A percentile compares a stretch with the other conserved stretches of the same genome.
These are phyloP conservation scores for Holtermannia corniformis DNA, from an alignment of 768 basidiomycete genomes.

Conservation along the genomic window DNA sequence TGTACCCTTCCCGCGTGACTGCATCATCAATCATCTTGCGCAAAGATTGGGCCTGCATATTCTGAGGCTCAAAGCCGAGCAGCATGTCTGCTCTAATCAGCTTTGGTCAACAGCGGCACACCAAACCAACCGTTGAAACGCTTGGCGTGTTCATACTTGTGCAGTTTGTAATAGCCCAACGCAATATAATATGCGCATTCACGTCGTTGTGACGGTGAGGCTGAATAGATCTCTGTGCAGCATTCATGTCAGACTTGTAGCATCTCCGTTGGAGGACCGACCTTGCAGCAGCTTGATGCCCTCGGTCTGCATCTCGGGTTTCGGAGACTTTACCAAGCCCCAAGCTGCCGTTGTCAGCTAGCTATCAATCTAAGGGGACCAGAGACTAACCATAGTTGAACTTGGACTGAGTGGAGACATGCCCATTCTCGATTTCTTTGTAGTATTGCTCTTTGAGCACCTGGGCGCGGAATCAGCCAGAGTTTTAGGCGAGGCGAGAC, in stretches of 20 bases:
- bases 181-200: constrained; percentile 97
- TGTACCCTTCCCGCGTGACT: constrained; percentile 87
- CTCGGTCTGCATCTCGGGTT: constrained; percentile 75
- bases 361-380: background rate
- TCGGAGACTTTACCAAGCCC: constrained; percentile 84
- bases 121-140: constrained; percentile 75
- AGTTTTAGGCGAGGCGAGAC: background rate
- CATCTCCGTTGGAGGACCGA: constrained; percentile 34
- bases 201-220: constrained; percentile 72
- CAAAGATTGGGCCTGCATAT: constrained; percentile 84
- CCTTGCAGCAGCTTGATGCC: constrained; percentile 89
- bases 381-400: constrained; percentile 73
- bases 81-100: constrained; percentile 54
- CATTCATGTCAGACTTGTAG: background rate
- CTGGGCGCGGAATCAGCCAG: constrained; percentile 43
- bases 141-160: constrained; percentile 83
- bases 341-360: constrained; percentile 23
- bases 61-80: constrained; percentile 82
- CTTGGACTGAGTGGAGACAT: constrained; percentile 86
- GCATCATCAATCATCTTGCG: constrained; percentile 74
- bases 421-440: constrained; percentile 71
- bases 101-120: background rate
- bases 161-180: constrained; percentile 92
- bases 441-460: constrained; percentile 79
- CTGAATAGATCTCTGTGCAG: constrained; percentile 72